Evolutionary conservation across 2,329 filamentous ascomycete genomes (phyloP).

Genomic region (Diaporthe ilicicola): DNA sequence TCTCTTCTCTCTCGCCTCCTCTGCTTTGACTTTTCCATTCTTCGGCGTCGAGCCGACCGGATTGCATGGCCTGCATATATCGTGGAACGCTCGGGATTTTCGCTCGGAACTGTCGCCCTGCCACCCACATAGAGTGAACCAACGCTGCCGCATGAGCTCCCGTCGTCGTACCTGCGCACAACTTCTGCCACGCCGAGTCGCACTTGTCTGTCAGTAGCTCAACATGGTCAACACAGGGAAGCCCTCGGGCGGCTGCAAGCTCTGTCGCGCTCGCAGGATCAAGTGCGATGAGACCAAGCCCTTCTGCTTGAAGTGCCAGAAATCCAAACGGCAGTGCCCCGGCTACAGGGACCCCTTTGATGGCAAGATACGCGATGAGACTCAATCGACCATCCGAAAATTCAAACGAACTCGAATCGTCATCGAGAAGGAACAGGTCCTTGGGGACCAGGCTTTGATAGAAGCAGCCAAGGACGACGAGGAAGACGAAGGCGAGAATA

Average conservation of each 20-base stretch:
- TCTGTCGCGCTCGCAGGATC: conserved; percentile 37
- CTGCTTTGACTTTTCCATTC: conserved; percentile 1
- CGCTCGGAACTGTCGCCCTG: background rate
- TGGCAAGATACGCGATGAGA: conserved; percentile 39
- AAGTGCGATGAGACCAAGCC: conserved; percentile 39
- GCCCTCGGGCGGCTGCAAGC: conserved; percentile 38
- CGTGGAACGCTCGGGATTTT: background rate
- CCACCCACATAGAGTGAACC: background rate
- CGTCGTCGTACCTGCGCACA: background rate
- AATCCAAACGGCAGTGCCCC: conserved; percentile 36
- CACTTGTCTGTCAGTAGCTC: background rate
- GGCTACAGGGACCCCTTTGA: conserved; percentile 38
- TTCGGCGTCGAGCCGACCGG: conserved; percentile 3
- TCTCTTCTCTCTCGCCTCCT: background rate
- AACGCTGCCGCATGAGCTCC: background rate
- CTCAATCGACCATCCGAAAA: conserved; percentile 36
- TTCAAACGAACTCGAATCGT: conserved; percentile 21
- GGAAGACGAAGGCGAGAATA: background rate
- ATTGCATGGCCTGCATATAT: background rate
- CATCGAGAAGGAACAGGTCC: conserved; percentile 21
- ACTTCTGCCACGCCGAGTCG: background rate
- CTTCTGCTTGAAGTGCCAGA: conserved; percentile 38
- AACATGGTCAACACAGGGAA: conserved; percentile 39
- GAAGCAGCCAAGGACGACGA: background rate
- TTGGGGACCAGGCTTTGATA: background rate